Conservation (phyloP, 441 rosid genomes). For the Euphorbia schlechtendalii region DNA sequence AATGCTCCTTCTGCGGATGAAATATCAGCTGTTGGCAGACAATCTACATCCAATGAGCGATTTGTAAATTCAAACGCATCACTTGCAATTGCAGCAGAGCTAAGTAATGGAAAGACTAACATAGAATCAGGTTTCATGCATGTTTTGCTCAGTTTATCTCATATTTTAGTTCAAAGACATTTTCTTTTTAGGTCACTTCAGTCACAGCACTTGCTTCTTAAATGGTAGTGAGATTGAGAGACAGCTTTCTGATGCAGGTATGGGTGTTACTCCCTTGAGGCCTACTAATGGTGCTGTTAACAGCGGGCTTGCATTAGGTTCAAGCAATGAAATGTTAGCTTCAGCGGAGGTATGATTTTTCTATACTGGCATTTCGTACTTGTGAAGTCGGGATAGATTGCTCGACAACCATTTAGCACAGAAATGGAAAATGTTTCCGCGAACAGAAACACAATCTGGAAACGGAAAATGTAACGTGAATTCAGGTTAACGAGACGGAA, state of each 20-base stretch:
- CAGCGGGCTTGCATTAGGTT: constrained; percentile 46
- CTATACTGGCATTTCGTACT: constrained; percentile 5
- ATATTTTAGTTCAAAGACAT: not conserved
- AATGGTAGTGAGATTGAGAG: constrained; percentile 24
- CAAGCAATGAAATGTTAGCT: constrained; percentile 43
- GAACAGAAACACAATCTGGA: no score
- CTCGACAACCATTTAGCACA: constrained; percentile 1
- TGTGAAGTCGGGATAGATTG: not conserved
- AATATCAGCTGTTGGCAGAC: constrained; percentile 42
- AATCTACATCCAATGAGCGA: constrained; percentile 43
- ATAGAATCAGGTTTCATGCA: constrained; percentile 49
- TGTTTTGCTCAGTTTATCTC: constrained; percentile 11
- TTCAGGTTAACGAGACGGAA: no score
- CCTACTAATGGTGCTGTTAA: constrained; percentile 40
- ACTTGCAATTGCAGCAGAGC: constrained; percentile 42
- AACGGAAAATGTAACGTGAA: no score
- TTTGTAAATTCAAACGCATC: constrained; percentile 32
- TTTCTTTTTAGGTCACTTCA: not conserved
- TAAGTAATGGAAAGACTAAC: constrained; percentile 56
- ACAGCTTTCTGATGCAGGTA: constrained; percentile 40
- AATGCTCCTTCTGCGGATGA: constrained; percentile 42
- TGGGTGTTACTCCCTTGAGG: constrained; percentile 44
- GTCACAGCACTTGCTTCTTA: constrained; percentile 3
- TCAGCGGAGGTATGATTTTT: constrained; percentile 40
- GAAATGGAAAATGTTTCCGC: no score